Conservation (phyloP, 208 protist genomes). For the Angomonas desouzai region DNA sequence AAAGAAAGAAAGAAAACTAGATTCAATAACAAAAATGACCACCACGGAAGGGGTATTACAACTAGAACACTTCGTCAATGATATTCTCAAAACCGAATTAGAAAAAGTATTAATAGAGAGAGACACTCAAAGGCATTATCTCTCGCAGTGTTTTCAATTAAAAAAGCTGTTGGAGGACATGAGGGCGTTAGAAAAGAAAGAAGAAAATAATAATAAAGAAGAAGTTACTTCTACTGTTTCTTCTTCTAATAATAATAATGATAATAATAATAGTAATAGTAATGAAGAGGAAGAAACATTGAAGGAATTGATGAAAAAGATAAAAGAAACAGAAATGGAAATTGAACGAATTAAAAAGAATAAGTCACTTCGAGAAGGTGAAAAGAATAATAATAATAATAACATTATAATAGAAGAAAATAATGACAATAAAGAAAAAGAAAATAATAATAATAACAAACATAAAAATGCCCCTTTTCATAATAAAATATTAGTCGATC, state of each 20-base stretch:
- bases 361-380: background rate
- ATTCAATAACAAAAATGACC: slow-evolving; percentile 13
- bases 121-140: slow-evolving; percentile 44
- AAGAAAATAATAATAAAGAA: slow-evolving; percentile 27
- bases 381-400: slow-evolving; percentile 3
- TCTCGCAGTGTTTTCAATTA: slow-evolving; percentile 66
- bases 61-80: slow-evolving; percentile 13
- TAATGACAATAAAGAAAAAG: background rate
- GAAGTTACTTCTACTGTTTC: too few relatives aligned
- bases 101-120: slow-evolving; percentile 42
- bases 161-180: slow-evolving; percentile 66
- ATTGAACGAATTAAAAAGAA: background rate
- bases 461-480: slow-evolving; percentile 14
- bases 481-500: slow-evolving; percentile 70
- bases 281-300: background rate
- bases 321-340: background rate
- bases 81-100: slow-evolving; percentile 25
- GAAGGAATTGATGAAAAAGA: background rate
- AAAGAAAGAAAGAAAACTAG: slow-evolving; percentile 12
- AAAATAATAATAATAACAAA: slow-evolving; percentile 10
- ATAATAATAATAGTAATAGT: too few relatives aligned
- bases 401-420: background rate
- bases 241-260: too few relatives aligned
- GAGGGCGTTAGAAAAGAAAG: slow-evolving; percentile 39
- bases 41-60: slow-evolving; percentile 2